Percentiles rank a stretch among this genome's conserved stretches.
These are phyloP conservation scores for Dendrobium chrysotoxum DNA, from an alignment of 106 monocot genomes.

Conservation along the genomic window DNA sequence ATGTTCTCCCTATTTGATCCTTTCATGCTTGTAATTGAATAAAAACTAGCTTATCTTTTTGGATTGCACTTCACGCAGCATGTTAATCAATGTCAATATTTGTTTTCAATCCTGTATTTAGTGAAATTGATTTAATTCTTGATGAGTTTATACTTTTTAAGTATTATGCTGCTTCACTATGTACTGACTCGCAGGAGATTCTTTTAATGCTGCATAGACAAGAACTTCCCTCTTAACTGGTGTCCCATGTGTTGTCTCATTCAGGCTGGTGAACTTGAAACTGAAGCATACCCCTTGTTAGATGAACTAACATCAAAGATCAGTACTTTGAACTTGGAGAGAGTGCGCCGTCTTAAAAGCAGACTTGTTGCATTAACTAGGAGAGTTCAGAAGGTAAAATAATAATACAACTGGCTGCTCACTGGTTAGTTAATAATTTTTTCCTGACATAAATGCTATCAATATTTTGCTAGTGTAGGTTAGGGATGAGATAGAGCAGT, in stretches of 20 bases:
- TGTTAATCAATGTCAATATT: neutral
- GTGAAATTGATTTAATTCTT: neutral
- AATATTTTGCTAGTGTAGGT: conserved; percentile 38
- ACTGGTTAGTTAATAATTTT: neutral
- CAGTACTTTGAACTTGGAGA: conserved; percentile 78
- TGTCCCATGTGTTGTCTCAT: neutral
- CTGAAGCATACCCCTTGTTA: conserved; percentile 83
- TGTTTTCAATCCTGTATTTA: neutral
- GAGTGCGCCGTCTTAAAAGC: conserved; percentile 80
- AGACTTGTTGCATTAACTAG: conserved; percentile 82
- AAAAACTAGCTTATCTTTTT: neutral
- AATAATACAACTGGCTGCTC: neutral
- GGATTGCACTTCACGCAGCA: neutral
- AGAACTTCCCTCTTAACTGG: neutral
- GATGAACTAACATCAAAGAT: conserved; percentile 88
- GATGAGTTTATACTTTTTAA: neutral
- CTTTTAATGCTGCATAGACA: neutral
- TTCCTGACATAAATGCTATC: neutral
- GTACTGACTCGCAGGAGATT: neutral
- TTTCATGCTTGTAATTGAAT: neutral
- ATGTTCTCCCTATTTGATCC: neutral
- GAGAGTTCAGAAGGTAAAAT: conserved; percentile 80
- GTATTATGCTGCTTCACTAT: neutral
- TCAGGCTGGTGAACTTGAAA: conserved; percentile 78
- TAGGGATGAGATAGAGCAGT: conserved; percentile 89